Conservation (phyloP, 345 rosid genomes). For the Angophora floribunda region DNA sequence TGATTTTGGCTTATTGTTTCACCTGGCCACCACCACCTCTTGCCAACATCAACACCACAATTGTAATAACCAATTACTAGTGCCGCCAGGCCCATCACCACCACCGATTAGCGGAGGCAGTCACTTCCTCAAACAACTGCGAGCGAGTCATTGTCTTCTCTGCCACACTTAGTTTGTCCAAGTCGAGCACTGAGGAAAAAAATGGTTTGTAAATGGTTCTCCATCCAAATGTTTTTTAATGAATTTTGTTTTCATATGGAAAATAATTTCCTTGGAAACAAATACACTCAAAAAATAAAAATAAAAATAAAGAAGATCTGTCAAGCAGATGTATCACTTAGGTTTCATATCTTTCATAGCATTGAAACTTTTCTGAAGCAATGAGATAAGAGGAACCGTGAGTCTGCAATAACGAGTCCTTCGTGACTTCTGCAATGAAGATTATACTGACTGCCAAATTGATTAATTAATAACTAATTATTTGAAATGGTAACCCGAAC, state of each 20-base stretch:
- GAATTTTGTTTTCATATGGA: background rate
- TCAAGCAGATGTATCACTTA: background rate
- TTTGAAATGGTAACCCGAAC: too few species aligned
- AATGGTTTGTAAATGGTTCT: background rate
- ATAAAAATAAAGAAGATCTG: background rate
- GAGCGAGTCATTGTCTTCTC: background rate
- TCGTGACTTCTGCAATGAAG: background rate
- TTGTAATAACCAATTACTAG: background rate
- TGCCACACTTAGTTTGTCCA: background rate
- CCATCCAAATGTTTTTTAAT: background rate
- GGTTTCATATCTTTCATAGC: background rate
- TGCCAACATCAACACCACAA: background rate
- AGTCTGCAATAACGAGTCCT: background rate
- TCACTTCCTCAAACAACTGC: background rate
- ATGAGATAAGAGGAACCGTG: background rate
- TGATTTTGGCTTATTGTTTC: background rate
- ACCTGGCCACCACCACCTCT: background rate
- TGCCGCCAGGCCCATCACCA: background rate
- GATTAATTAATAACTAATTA: background rate
- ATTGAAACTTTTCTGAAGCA: background rate
- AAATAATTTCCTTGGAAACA: background rate
- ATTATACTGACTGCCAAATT: background rate
- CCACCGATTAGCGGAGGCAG: background rate
- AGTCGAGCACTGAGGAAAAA: background rate
- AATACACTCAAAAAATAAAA: background rate